Evolutionary conservation across 2,329 filamentous ascomycete genomes (phyloP).

Genomic region (Fusarium lyarnte): DNA sequence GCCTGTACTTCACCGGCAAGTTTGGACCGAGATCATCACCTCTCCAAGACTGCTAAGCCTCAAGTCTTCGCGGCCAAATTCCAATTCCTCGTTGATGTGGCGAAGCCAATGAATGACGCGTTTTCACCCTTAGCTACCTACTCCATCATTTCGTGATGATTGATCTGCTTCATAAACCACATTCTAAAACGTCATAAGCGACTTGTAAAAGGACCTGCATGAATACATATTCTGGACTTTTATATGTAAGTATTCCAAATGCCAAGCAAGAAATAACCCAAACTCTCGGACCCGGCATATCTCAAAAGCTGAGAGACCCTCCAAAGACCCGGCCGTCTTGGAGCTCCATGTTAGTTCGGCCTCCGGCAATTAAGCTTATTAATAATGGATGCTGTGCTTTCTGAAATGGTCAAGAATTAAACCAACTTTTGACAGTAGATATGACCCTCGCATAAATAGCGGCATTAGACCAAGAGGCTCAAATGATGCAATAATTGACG

Average conservation of each 20-base stretch:
- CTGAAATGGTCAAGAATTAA: not conserved
- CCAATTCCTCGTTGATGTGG: slow-evolving; percentile 20
- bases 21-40: slow-evolving; percentile 1
- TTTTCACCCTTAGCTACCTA: not conserved
- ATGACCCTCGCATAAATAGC: too few species aligned
- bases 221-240: not conserved
- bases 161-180: not conserved
- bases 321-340: not conserved
- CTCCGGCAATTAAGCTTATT: not conserved
- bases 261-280: not conserved
- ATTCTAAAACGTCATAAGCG: slow-evolving; percentile 13
- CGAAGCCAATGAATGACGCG: slow-evolving; percentile 21
- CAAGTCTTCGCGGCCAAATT: slow-evolving; percentile 14
- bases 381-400: not conserved
- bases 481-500: not conserved
- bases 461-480: not conserved
- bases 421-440: not conserved
- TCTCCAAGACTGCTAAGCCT: slow-evolving; percentile 29
- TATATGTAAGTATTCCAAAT: not conserved
- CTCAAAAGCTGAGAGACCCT: not conserved
- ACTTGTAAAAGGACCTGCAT: not conserved
- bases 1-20: not conserved
- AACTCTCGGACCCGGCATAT: not conserved
- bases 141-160: not conserved
- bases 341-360: not conserved